A percentile compares a stretch with the other conserved stretches of the same genome.
These are phyloP conservation scores for Leccinum barrowsii DNA, from an alignment of 768 basidiomycete genomes.

Conservation along the genomic window DNA sequence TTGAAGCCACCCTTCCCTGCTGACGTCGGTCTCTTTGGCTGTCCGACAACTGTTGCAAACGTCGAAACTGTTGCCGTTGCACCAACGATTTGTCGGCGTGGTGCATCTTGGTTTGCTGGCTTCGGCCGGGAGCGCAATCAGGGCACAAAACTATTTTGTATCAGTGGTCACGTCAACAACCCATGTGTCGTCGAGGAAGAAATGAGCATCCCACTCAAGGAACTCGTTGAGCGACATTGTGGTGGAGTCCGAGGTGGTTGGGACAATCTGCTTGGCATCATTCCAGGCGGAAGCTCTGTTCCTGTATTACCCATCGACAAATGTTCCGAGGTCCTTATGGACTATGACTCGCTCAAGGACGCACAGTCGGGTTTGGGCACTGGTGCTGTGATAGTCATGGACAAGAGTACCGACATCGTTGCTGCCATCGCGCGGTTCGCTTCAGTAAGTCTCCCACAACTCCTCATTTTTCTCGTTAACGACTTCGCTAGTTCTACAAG, in stretches of 20 bases:
- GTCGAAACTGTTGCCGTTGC: slow-evolving; percentile 98
- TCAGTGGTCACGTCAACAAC: slow-evolving; percentile 97
- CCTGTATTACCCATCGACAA: slow-evolving; percentile 83
- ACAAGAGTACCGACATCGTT: slow-evolving; percentile 95
- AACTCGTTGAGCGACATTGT: slow-evolving; percentile 94
- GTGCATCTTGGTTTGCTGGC: slow-evolving; percentile 84
- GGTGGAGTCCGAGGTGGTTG: slow-evolving; percentile 93
- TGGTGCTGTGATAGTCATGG: slow-evolving; percentile 98
- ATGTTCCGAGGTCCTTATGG: slow-evolving; percentile 93
- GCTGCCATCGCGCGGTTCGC: slow-evolving; percentile 92
- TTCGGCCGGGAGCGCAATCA: slow-evolving; percentile 92
- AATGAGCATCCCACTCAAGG: slow-evolving; percentile 95
- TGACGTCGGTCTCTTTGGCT: slow-evolving; percentile 96
- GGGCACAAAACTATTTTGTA: slow-evolving; percentile 96
- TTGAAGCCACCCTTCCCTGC: slow-evolving; percentile 99
- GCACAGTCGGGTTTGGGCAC: slow-evolving; percentile 96
- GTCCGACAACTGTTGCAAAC: slow-evolving; percentile 95
- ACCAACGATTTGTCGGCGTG: slow-evolving; percentile 91
- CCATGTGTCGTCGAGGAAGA: slow-evolving; percentile 98
- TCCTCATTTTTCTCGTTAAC: slow-evolving; percentile 1
- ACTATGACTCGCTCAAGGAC: slow-evolving; percentile 96
- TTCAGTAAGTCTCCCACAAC: slow-evolving; percentile 41
- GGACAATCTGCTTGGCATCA: slow-evolving; percentile 95
- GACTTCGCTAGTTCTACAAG: slow-evolving; percentile 78
- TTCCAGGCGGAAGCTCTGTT: slow-evolving; percentile 93